A percentile compares a stretch with the other conserved stretches of the same genome.
Evolutionary conservation across 192 early-diverging fungal genomes (phyloP).

Genomic region (Phycomyces nitens): DNA sequence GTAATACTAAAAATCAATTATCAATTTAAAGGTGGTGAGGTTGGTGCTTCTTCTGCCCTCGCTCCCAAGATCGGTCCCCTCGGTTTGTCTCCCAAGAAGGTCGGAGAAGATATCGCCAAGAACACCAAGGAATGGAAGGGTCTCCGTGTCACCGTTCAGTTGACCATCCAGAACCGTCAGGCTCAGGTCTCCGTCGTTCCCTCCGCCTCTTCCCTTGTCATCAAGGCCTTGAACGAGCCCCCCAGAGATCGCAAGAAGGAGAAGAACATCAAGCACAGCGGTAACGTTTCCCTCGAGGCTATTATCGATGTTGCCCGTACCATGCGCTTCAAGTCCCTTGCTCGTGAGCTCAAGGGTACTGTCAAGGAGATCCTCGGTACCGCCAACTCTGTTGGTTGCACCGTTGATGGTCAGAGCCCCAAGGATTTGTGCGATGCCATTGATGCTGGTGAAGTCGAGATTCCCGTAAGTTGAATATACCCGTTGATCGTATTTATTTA

Average conservation of each 20-base stretch:
- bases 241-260: conserved; percentile 99
- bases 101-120: conserved; percentile 99
- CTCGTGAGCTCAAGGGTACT: conserved; percentile 90
- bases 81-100: conserved; percentile 99
- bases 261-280: conserved; percentile 99
- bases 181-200: conserved; percentile 95
- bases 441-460: conserved; percentile 81
- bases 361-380: conserved; percentile 97
- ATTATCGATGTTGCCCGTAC: conserved; percentile 94
- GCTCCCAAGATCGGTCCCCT: conserved; percentile 99
- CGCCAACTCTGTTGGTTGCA: conserved; percentile 93
- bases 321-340: conserved; percentile 93
- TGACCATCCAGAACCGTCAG: conserved; percentile 99
- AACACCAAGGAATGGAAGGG: conserved; percentile 99
- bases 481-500: background rate
- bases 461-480: conserved; percentile 38
- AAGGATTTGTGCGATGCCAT: conserved; percentile 83
- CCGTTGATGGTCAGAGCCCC: conserved; percentile 94
- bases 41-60: conserved; percentile 93
- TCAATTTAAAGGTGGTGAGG: conserved; percentile 35
- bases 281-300: conserved; percentile 92
- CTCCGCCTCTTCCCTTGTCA: conserved; percentile 93
- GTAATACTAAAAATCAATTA: no score
- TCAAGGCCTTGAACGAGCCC: conserved; percentile 96
- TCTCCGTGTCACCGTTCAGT: conserved; percentile 95